phyloP scores from a whole-genome alignment of 805 yeast genomes.

The Saturnispora sanitii region DNA sequence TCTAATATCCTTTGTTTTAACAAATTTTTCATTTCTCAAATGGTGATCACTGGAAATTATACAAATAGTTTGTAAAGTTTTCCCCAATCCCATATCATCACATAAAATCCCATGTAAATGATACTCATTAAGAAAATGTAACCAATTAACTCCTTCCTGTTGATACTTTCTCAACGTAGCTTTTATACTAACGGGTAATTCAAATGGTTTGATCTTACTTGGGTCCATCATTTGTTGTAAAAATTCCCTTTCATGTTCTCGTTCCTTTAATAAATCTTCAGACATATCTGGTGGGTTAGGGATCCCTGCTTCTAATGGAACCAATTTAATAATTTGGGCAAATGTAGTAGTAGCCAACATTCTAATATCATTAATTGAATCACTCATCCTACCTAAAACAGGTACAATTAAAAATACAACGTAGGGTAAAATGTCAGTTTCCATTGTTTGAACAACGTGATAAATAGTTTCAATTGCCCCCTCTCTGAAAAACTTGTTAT shows the following conservation, averaged over 20 bases:
- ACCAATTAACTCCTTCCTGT: slow-evolving; percentile 98
- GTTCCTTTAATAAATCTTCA: slow-evolving; percentile 67
- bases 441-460: slow-evolving; percentile 80
- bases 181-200: slow-evolving; percentile 80
- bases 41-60: slow-evolving; percentile 95
- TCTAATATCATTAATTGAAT: slow-evolving; percentile 80
- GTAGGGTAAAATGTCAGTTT: slow-evolving; percentile 80
- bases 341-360: slow-evolving; percentile 88
- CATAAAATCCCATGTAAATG: slow-evolving; percentile 95
- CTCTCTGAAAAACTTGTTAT: slow-evolving; percentile 63
- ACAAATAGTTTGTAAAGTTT: slow-evolving; percentile 93
- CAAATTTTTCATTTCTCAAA: slow-evolving; percentile 62
- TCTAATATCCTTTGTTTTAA: slow-evolving; percentile 50
- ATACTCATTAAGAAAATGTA: slow-evolving; percentile 87
- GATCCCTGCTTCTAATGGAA: slow-evolving; percentile 95
- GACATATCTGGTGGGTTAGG: slow-evolving; percentile 94
- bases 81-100: slow-evolving; percentile 99
- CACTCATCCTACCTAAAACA: slow-evolving; percentile 96
- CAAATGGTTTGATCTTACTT: slow-evolving; percentile 76
- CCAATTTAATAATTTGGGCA: slow-evolving; percentile 90
- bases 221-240: slow-evolving; percentile 98
- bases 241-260: slow-evolving; percentile 90
- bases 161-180: slow-evolving; percentile 92
- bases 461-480: slow-evolving; percentile 90
- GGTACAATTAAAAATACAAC: slow-evolving; percentile 95